Evolutionary conservation across 192 early-diverging fungal genomes (phyloP), one percentile per base, ranked within the genome.

Genomic region (Pecoramyces ruminantium): DNA sequence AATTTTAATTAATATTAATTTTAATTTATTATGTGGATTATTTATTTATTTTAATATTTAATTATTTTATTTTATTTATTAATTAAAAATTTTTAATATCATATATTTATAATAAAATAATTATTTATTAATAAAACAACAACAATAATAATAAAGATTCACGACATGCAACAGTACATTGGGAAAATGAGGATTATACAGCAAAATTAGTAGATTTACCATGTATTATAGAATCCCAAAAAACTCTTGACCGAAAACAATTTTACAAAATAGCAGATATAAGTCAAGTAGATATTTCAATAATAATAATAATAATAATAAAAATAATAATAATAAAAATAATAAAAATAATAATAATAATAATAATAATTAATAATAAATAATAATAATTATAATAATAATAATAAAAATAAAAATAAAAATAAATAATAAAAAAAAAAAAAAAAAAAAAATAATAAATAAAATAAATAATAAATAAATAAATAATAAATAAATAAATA

Each of bases 231-330:
- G 95, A 96, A 82, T 90, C 94, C 3, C 93, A 94, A 81, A 96
- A 95, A 83, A 95, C 94, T 0, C 84, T 94, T 15, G 93, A 96
- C 81, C 91, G 92, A 81, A 94, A 94, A 80, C 94, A 95, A 82
- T 88, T 94, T 38, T 95, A 93, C 84, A 96, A 96, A 81, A 89
- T 95, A 42, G 92, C 90, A 27, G 94, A 95, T 82, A 93, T 96
- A 34, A 93, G 90, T 1, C 95, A 96, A 86, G 91, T 96, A 85
- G 17, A 83, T 34, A 38, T 84, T 6, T 81, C 81, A 58, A 83
- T 28, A 29, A n/a, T n/a, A n/a, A n/a, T n/a, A 79, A 80, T 2
- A 39, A 40, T 28, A 80, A 81, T 6, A 81, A 81, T 28, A 4
- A 30, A 8, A 30, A 29, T 0, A 78, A 86, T 67, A 86, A 82